Base-by-base conservation (phyloP, 2,329 filamentous ascomycete species). In the Microcyclospora pomicola region DNA sequence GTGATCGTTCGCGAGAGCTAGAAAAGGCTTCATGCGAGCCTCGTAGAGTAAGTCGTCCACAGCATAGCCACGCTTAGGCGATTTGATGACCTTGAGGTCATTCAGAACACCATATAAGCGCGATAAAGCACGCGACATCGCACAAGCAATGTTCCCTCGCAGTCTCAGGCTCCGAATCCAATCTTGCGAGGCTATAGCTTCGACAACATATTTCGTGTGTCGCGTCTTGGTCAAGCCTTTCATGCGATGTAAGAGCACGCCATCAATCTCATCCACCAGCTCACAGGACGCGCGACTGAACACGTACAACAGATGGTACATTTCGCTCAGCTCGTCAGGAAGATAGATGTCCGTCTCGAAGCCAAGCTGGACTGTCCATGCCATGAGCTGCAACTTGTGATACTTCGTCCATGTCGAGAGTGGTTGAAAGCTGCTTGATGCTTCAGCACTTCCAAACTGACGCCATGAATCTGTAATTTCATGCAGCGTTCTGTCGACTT, bases 291-390 rank as follows among this genome's bases (percentile, higher is more conserved):
- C 40, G 5, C 42, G 30, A 5, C 40, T 33, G 34, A 38, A 27
- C n/a, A n/a, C 12, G 13, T n/a, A 16, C 2, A 54, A 44, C 15
- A 46, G 64, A 77, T 82, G 91, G 59, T 96, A 96, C 82, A 95
- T 93, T 15, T 76, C 77, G 1, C 77, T 73, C 9, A 91, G 68
- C 58, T 98, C 91, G 56, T 93, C 81, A 0, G 77, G 71, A 37
- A 88, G 77, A 59, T 96, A 96, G 9, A 94, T 74, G 32, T 88
- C 80, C 10, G 95, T 77, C 60, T 98, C 91, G 58, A 98, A 96
- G 10, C 92, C 91, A 27, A 95, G 75, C 54, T 95, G 82, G 12
- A 95, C 71, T 33, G 92, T 80, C 67, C 78, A 81, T 55, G 88
- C 80, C 71, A 95, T 84, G 52, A 88, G 75, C 24, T 73, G 75